phyloP scores from a whole-genome alignment of 1,284 basidiomycete genomes.

The Ganoderma sinense region DNA sequence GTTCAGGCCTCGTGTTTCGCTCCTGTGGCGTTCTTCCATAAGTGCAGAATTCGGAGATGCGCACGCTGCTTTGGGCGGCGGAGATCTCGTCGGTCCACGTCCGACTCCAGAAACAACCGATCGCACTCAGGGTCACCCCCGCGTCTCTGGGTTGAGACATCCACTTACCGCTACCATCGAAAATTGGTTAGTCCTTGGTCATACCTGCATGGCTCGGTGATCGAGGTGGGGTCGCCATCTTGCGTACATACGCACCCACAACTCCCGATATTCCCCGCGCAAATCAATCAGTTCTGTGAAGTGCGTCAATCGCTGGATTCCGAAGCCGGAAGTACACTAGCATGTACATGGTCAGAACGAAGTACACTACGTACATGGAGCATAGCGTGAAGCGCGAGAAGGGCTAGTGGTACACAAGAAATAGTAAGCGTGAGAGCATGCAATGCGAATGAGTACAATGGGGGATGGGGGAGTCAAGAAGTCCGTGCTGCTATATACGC shows the following conservation, averaged over 20 bases:
- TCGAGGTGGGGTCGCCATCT: not conserved
- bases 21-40: not conserved
- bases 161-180: not conserved
- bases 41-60: not conserved
- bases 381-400: not conserved
- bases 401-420: not conserved
- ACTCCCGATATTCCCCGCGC: not conserved
- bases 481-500: slow-evolving; percentile 2
- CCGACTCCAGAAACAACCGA: not conserved
- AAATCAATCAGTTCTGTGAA: not conserved
- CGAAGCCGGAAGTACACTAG: not conserved
- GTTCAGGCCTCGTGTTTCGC: not conserved
- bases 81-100: not conserved
- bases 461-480: not conserved
- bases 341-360: slow-evolving; percentile 1
- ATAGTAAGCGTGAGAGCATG: not conserved
- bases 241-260: slow-evolving; percentile 3
- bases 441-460: not conserved
- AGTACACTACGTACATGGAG: not conserved
- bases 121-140: not conserved
- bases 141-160: not conserved
- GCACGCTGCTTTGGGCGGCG: not conserved
- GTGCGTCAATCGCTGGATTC: not conserved
- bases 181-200: not conserved
- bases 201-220: not conserved